Conservation (phyloP, 257 asterid species). For the Ophiorrhiza pumila region DNA sequence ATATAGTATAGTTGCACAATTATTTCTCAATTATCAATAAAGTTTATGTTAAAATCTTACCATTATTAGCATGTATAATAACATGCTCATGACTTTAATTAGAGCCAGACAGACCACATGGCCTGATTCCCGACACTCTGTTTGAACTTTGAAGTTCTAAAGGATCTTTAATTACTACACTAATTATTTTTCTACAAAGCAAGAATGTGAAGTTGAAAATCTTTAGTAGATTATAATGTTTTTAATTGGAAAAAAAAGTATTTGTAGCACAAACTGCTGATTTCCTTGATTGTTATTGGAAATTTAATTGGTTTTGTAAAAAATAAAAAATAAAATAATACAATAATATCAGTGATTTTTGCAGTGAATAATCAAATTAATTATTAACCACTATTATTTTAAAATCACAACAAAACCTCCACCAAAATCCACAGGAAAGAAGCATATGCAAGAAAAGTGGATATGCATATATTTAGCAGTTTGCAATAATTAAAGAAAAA, state of each 20-base stretch:
- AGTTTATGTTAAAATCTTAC: background rate
- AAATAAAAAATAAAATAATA: no score
- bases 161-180: background rate
- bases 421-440: background rate
- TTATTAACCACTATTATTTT: no score
- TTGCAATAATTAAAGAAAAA: background rate
- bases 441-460: background rate
- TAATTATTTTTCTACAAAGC: background rate
- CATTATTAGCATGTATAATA: slow-evolving; percentile 14
- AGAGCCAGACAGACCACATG: slow-evolving; percentile 56
- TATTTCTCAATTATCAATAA: slow-evolving; percentile 27
- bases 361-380: no score
- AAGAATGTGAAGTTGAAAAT: background rate
- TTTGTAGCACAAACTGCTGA: no score
- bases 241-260: background rate
- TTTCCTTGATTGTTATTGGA: no score
- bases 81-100: slow-evolving; percentile 46
- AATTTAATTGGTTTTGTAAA: no score
- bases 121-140: slow-evolving; percentile 55
- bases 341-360: no score
- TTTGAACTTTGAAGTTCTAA: slow-evolving; percentile 28
- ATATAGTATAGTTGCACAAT: slow-evolving; percentile 18
- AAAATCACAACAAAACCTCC: background rate
- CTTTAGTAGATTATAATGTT: background rate
- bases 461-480: background rate